Evolutionary conservation across 2,329 filamentous ascomycete species (phyloP), one percentile per base, ranked within the genome.

Genomic region (Westerdykella ornata): DNA sequence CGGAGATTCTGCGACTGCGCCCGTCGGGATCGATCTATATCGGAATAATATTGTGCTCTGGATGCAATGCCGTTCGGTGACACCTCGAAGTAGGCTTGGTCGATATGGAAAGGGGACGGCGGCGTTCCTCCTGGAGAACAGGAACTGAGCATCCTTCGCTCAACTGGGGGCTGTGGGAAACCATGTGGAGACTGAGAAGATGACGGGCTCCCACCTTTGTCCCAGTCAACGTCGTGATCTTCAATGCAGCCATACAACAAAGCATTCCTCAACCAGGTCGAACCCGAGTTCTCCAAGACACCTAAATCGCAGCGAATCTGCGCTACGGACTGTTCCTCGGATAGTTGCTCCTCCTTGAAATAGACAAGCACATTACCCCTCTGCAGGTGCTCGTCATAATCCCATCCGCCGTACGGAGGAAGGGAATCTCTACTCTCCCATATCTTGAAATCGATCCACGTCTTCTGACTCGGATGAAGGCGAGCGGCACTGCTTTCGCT

Each of bases 361-460:
- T 62, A 67, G 13, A 65, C 59, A 19, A 64, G 43, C 13, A 66
- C 66, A 33, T 59, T 61, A 5, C 66, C 66, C 9, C 45, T 48
- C 31, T 66, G 60, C 63, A 68, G 61, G 18, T 67, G 60, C 29
- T 63, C 54, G 38, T 68, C 65, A 30, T 58, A 58, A 8, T 64
- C 57, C 35, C 68, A 68, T 2, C 66, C 66, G 30, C 51, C 52
- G 41, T 67, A 68, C 4, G 58, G 59, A 8, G 53, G 56, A 39
- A 60, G 46, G 3, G 50, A 52, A 28, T 57, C 57, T 15, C 48
- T 49, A 5, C 61, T 62, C 15, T 59, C 43, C 65, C 64, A 68
- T 11, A 67, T 43, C 34, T 54, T 63, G 43, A 67, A 67, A 35
- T 62, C 62, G 13, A 56, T 49, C 62, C 62, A 66, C 6, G 50